These are phyloP conservation scores for Stevia rebaudiana DNA, from an alignment of 140 eudicot genomes.

Conservation along the genomic window DNA sequence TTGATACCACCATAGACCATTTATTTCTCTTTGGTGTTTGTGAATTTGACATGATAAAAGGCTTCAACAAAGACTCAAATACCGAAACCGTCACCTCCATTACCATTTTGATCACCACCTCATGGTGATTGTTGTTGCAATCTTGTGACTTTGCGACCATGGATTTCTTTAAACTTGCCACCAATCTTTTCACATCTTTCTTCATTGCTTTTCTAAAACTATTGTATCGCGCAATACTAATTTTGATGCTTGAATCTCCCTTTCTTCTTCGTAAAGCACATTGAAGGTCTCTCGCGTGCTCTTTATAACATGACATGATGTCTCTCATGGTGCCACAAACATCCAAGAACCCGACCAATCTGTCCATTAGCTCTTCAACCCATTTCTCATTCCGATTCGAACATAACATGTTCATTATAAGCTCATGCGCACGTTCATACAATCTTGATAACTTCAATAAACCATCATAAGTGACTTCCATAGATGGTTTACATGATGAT, in stretches of 20 bases:
- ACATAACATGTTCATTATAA: slow-evolving; percentile 7
- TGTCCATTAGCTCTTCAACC: slow-evolving; percentile 26
- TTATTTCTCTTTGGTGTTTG: slow-evolving; percentile 1
- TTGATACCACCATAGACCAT: slow-evolving; percentile 24
- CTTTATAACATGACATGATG: slow-evolving; percentile 22
- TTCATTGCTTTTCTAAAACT: slow-evolving; percentile 13
- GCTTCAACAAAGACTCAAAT: slow-evolving; percentile 12
- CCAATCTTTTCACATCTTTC: slow-evolving; percentile 26
- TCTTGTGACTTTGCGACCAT: not conserved
- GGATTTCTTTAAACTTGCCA: slow-evolving; percentile 12
- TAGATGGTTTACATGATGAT: slow-evolving; percentile 6
- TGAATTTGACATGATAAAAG: not conserved
- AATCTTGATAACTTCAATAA: slow-evolving; percentile 6
- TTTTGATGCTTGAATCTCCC: slow-evolving; percentile 12
- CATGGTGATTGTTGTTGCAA: not conserved
- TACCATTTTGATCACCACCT: not conserved
- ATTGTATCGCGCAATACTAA: not conserved
- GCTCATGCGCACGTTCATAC: slow-evolving; percentile 16
- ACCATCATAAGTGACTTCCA: slow-evolving; percentile 9
- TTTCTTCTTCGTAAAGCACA: slow-evolving; percentile 23
- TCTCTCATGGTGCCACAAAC: slow-evolving; percentile 27
- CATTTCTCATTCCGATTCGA: slow-evolving; percentile 9
- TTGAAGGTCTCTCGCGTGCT: slow-evolving; percentile 17
- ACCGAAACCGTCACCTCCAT: slow-evolving; percentile 13
- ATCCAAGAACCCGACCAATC: slow-evolving; percentile 24